A percentile compares a stretch with the other conserved stretches of the same genome.
Evolutionary conservation across 208 protist species (phyloP).

Genomic region (Trypanosoma brucei): DNA sequence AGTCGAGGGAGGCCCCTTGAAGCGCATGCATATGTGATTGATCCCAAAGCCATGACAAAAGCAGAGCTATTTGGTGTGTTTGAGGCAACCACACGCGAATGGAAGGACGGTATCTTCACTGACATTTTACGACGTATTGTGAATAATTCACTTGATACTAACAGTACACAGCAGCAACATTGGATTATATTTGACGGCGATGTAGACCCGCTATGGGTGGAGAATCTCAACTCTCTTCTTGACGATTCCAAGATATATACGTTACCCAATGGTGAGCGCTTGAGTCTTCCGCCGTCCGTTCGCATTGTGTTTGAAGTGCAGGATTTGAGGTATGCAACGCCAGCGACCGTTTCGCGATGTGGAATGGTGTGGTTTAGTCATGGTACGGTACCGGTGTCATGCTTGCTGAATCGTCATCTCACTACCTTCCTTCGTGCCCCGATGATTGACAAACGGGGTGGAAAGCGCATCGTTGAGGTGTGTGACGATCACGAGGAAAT

Average conservation of each 20-base stretch:
- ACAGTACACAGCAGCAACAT: slow-evolving; percentile 77
- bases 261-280: slow-evolving; percentile 98
- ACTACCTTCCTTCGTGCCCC: slow-evolving; percentile 10
- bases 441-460: slow-evolving; percentile 17
- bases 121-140: slow-evolving; percentile 95
- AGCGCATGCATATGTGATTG: slow-evolving; percentile 93
- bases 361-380: slow-evolving; percentile 99
- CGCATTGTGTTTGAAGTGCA: slow-evolving; percentile 98
- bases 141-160: slow-evolving; percentile 64
- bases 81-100: slow-evolving; percentile 98
- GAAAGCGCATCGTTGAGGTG: neutral
- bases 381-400: slow-evolving; percentile 90
- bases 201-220: slow-evolving; percentile 99
- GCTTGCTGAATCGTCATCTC: slow-evolving; percentile 36
- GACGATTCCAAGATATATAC: slow-evolving; percentile 99
- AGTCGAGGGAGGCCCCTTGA: slow-evolving; percentile 29
- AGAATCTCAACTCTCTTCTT: slow-evolving; percentile 99
- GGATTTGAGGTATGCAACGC: slow-evolving; percentile 95
- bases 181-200: slow-evolving; percentile 99
- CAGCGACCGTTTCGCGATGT: slow-evolving; percentile 97
- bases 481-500: neutral
- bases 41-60: slow-evolving; percentile 99
- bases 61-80: slow-evolving; percentile 97
- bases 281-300: slow-evolving; percentile 95
- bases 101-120: slow-evolving; percentile 99